Conservation (phyloP, 2,329 filamentous ascomycete genomes). For the Huntiella decipiens region DNA sequence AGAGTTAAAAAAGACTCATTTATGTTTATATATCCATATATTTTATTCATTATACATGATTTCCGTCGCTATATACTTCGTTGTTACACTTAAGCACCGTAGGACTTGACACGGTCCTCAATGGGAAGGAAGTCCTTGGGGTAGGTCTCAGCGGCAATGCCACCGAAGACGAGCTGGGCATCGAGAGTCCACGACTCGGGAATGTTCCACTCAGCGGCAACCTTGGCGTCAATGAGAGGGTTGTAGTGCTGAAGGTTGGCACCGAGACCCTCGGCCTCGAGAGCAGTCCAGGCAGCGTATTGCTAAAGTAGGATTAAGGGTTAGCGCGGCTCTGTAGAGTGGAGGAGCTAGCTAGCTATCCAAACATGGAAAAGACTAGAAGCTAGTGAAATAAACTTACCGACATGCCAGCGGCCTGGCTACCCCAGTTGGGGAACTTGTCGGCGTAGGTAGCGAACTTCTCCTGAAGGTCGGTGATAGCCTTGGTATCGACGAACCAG, state of each 20-base stretch:
- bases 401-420: slow-evolving; percentile 64
- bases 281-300: slow-evolving; percentile 59
- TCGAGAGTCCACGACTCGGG: slow-evolving; percentile 57
- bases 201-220: slow-evolving; percentile 48
- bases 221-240: slow-evolving; percentile 60
- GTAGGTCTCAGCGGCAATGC: slow-evolving; percentile 32
- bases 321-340: neutral
- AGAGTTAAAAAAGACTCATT: no score
- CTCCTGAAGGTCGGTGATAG: slow-evolving; percentile 45
- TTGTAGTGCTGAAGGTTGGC: slow-evolving; percentile 91
- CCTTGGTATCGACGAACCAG: slow-evolving; percentile 65
- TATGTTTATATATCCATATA: no score
- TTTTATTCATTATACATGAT: no score
- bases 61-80: no score
- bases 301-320: slow-evolving; percentile 26
- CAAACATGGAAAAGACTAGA: neutral
- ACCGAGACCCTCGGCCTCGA: slow-evolving; percentile 68
- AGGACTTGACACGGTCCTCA: slow-evolving; percentile 48
- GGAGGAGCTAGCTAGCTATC: neutral
- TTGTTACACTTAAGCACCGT: slow-evolving; percentile 25
- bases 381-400: slow-evolving; percentile 8
- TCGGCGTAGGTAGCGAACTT: slow-evolving; percentile 58
- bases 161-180: slow-evolving; percentile 73
- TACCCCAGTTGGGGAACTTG: slow-evolving; percentile 58
- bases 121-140: slow-evolving; percentile 47